Percentiles rank a stretch among this genome's conserved stretches.
Conservation (phyloP, 2,329 filamentous ascomycete species). For the Xylariaceae sp. region DNA sequence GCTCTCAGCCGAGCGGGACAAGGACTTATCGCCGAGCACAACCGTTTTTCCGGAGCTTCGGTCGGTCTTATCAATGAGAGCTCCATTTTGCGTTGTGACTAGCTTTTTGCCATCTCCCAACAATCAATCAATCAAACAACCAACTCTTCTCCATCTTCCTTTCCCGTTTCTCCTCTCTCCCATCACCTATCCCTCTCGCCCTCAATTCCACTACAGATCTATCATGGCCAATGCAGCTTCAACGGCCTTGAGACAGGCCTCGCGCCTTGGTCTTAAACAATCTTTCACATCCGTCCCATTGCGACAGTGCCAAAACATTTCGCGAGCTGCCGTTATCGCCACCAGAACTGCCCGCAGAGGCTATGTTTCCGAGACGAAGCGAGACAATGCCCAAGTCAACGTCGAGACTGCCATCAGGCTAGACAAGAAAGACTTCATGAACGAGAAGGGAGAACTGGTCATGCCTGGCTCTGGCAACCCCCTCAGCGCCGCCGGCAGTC, state of each 20-base stretch:
- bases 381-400: conserved; percentile 74
- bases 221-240: conserved; percentile 64
- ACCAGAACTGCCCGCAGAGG: conserved; percentile 42
- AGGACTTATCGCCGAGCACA: no score
- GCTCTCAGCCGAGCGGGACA: no score
- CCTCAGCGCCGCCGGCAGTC: conserved; percentile 69
- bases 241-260: conserved; percentile 70
- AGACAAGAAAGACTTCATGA: conserved; percentile 78
- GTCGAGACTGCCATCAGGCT: conserved; percentile 80
- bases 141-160: not conserved
- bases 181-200: conserved; percentile 8
- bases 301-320: conserved; percentile 31
- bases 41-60: no score
- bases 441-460: conserved; percentile 39
- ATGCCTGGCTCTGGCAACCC: conserved; percentile 56
- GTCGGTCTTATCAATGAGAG: not conserved
- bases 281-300: conserved; percentile 34
- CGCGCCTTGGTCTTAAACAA: conserved; percentile 50
- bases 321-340: conserved; percentile 29
- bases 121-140: no score
- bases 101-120: not conserved
- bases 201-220: conserved; percentile 13
- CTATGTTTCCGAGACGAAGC: conserved; percentile 83
- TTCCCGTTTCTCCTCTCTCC: conserved; percentile 5
- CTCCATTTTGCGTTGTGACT: not conserved